phyloP scores from a whole-genome alignment of 495 filamentous ascomycete genomes.

The Baudoinia panamericana region DNA sequence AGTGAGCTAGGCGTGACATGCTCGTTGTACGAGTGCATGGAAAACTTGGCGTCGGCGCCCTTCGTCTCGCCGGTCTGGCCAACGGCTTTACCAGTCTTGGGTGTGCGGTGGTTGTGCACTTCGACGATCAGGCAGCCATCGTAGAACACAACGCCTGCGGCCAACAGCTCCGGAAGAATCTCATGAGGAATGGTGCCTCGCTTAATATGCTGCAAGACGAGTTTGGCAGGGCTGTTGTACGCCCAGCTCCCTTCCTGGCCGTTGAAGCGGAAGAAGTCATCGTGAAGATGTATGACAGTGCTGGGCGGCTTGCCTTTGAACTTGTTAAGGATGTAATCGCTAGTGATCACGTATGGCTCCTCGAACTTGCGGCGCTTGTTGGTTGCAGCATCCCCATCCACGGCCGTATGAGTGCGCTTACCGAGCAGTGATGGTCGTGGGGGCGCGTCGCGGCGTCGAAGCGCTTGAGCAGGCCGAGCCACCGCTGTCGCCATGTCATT shows the following conservation, averaged over 20 bases:
- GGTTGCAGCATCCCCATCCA: conserved; percentile 1
- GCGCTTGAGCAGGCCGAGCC: conserved; percentile 5
- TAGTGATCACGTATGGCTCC: conserved; percentile 32
- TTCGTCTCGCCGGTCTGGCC: conserved; percentile 39
- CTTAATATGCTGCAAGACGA: conserved; percentile 65
- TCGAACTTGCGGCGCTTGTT: conserved; percentile 12
- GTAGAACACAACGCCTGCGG: conserved; percentile 66
- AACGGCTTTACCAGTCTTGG: conserved; percentile 39
- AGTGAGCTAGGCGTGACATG: conserved; percentile 79
- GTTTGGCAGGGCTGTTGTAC: conserved; percentile 81
- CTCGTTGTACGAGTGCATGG: conserved; percentile 79
- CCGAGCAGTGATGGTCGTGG: conserved; percentile 4
- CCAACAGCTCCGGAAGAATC: conserved; percentile 55
- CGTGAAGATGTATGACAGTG: conserved; percentile 72
- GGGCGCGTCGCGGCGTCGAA: conserved; percentile 4
- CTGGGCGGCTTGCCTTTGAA: conserved; percentile 65
- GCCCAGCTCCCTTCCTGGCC: conserved; percentile 82
- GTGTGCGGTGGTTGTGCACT: conserved; percentile 69
- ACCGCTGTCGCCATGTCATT: conserved; percentile 11
- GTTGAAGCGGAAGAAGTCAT: conserved; percentile 81
- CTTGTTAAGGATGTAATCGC: conserved; percentile 69
- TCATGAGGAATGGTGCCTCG: conserved; percentile 57
- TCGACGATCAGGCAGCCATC: conserved; percentile 93
- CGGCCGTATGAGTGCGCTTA: conserved; percentile 4
- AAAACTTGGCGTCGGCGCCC: conserved; percentile 52